Base-by-base conservation (phyloP, 495 filamentous ascomycete species). In the Penicillium silybi region DNA sequence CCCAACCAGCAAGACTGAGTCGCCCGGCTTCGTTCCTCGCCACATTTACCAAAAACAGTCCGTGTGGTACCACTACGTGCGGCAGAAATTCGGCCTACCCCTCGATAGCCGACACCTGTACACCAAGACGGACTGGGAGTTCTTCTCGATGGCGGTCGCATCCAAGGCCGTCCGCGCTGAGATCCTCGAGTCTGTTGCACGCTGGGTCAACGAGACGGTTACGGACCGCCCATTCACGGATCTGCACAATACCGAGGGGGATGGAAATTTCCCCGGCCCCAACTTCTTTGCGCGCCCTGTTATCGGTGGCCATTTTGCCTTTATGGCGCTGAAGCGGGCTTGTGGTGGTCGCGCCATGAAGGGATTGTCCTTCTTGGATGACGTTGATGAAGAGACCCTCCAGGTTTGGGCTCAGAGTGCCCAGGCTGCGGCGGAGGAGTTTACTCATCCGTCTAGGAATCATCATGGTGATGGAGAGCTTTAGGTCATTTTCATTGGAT, bases 51-150 rank as follows among this genome's bases (percentile, higher is more conserved):
- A 83, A 54, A 85, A 85, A 58, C 89, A 96, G 64, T 89, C 84
- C 13, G 74, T 85, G 52, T 96, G 90, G 87, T 97, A 96, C 73
- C 83, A 86, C 57, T 83, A 82, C 29, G 88, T 95, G n/a, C 80
- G 82, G 2, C 85, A 92, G 59, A 76, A 70, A 53, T 96, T 92
- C 65, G 92, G 92, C 1, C 72, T 96, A 8, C 90, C 91, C 1
- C 79, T 97, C 7, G 92, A 97, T 67, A 88, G 82, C 54, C 79
- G 92, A n/a, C 88, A 95, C 64, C 65, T 88, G 6, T 95, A 91
- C 65, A 90, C 92, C 18, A 97, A 97, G 70, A 86, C 83, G 29
- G 91, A 96, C 69, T 96, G 91, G 91, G 86, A 95, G 61, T 88
- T 96, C 69, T 96, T 92, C 63, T 85, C 85, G 1, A 90, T 91